phyloP scores from a whole-genome alignment of 257 asterid species.

The Rehmannia glutinosa region DNA sequence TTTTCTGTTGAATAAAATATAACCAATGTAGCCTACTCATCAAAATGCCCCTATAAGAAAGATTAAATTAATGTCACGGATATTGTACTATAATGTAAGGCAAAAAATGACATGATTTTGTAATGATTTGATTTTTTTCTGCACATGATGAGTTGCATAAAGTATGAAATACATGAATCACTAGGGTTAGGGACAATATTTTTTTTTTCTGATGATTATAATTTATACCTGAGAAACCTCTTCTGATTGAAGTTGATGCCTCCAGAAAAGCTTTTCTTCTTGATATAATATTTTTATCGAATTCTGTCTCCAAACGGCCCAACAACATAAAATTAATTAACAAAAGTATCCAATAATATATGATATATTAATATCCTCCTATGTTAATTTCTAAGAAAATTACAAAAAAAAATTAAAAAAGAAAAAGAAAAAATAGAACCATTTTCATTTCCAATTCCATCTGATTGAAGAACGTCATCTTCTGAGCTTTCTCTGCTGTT shows the following conservation, averaged over 20 bases:
- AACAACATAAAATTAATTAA: not conserved
- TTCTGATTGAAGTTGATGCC: constrained; percentile 27
- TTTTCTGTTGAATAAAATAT: no score
- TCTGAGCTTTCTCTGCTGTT: constrained; percentile 45
- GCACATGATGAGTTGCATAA: constrained; percentile 31
- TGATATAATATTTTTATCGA: constrained; percentile 34
- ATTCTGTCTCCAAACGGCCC: constrained; percentile 37
- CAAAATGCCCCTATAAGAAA: no score
- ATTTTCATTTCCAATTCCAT: constrained; percentile 28
- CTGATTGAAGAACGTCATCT: constrained; percentile 45
- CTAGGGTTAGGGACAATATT: not conserved
- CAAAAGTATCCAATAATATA: not conserved
- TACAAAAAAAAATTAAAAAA: no score
- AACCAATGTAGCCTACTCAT: no score
- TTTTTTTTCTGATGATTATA: not conserved
- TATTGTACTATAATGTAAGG: no score
- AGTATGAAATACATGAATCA: not conserved
- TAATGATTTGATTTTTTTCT: not conserved
- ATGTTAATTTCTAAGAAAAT: not conserved
- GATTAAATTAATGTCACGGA: no score
- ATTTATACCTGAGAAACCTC: constrained; percentile 45
- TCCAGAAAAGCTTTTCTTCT: constrained; percentile 39
- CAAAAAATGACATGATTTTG: not conserved
- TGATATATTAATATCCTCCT: not conserved
- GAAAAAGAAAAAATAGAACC: constrained; percentile 31